Percentiles rank a stretch among this genome's conserved stretches.
Conservation (phyloP, 129 eudicot species). For the Oenanthe sinensis region DNA sequence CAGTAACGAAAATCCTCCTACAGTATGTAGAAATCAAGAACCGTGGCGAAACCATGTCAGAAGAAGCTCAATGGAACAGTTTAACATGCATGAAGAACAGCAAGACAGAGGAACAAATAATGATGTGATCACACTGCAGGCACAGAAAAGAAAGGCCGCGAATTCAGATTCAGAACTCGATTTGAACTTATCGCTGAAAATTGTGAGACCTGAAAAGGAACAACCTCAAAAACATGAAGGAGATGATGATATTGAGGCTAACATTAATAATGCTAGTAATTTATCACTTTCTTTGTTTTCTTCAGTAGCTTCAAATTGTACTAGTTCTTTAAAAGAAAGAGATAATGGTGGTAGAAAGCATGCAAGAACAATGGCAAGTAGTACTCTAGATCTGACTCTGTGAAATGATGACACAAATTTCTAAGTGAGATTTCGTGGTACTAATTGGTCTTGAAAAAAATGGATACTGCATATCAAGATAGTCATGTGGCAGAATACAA, state of each 20-base stretch:
- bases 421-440: conserved; percentile 69
- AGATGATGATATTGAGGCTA: conserved; percentile 6
- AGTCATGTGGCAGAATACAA: conserved; percentile 15
- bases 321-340: conserved; percentile 17
- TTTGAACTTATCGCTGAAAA: conserved; percentile 47
- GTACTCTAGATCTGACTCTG: conserved; percentile 77
- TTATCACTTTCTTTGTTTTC: conserved; percentile 59
- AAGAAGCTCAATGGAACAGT: conserved; percentile 10
- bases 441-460: conserved; percentile 24
- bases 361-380: conserved; percentile 31
- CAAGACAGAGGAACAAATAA: conserved; percentile 19
- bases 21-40: conserved; percentile 25
- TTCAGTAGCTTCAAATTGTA: conserved; percentile 28
- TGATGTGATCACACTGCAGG: conserved; percentile 18
- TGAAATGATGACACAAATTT: conserved; percentile 58
- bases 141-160: conserved; percentile 46
- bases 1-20: conserved; percentile 8
- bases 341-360: conserved; percentile 24
- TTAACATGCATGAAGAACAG: conserved; percentile 11
- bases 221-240: neutral
- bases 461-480: conserved; percentile 17
- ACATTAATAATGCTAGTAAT: conserved; percentile 13
- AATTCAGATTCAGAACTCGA: conserved; percentile 42
- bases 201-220: conserved; percentile 21
- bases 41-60: conserved; percentile 23